Base-by-base conservation (phyloP, 768 basidiomycete genomes). In the Wakefieldia striispora region DNA sequence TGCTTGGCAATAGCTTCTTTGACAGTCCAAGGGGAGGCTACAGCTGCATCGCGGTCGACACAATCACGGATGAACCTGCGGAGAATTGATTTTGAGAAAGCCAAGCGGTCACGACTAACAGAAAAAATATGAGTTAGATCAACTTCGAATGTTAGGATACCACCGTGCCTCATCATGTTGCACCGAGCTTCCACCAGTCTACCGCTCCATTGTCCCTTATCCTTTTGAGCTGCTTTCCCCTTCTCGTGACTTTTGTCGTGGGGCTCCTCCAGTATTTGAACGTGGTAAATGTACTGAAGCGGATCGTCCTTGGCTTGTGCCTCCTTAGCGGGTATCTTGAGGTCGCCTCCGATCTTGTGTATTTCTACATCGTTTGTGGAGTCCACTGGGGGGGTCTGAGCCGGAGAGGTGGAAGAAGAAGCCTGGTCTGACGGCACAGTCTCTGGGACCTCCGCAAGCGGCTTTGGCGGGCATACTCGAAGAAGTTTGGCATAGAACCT, bases 51-150 rank as follows among this genome's bases (percentile, higher is more conserved):
- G 29, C 97, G 84, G 61, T 91, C 88, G 3, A 99, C 88, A 60
- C 93, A 95, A 63, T 98, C 97, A 54, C 91, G 86, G 50, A 99
- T 90, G 70, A 95, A 97, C 14, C 94, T 87, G 56, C 94, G 91
- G 24, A 99, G 81, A 59, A 98, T 95, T 16, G 94, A 94, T 69
- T 98, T 97, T 24, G 93, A 95, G 71, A 98, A 98, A 17, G 92
- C 84, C 17, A 95, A 77, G 45, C 95, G 89, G 67, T 99, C 97
- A 52, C 97, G 94, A 62, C 95, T 97, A 51, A 33, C 17, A 46
- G 17, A 47, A 49, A 39, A 24, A 43, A 27, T 34, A 36, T 13
- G 33, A 26, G 51, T 40, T 27, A 51, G 49, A 26, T 40, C 31
- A 33, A 40, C 27, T 45, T 41, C 35, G 42, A 39, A 40, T 17